phyloP scores from a whole-genome alignment of 768 basidiomycete species.

The Termitomyces sp. region DNA sequence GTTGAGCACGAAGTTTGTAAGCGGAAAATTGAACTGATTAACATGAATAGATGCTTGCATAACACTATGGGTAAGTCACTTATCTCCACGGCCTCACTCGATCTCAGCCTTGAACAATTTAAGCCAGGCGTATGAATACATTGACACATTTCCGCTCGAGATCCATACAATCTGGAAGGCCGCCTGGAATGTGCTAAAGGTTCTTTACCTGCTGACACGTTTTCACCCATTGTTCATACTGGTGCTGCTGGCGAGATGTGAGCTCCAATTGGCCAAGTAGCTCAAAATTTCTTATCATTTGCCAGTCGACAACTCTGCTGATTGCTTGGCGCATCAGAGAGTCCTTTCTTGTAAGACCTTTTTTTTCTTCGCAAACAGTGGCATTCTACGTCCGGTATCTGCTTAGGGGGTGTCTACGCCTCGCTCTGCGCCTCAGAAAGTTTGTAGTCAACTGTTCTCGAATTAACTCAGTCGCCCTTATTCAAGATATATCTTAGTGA shows the following conservation, averaged over 20 bases:
- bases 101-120: not conserved
- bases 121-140: constrained; percentile 1
- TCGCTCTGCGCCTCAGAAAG: constrained; percentile 1
- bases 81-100: not conserved
- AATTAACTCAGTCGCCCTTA: too few relatives aligned
- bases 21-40: not conserved
- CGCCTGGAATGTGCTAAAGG: not conserved
- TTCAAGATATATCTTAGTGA: not conserved
- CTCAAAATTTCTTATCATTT: not conserved
- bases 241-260: not conserved
- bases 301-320: not conserved
- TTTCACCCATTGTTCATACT: not conserved
- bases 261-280: not conserved
- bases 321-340: not conserved
- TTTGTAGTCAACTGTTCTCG: not conserved
- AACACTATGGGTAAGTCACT: not conserved
- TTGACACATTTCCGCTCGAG: not conserved
- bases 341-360: not conserved
- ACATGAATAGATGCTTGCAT: not conserved
- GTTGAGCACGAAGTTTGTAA: not conserved
- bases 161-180: constrained; percentile 1
- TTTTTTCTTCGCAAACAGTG: not conserved
- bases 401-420: not conserved
- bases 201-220: not conserved
- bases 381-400: too few relatives aligned